Conservation (phyloP, 257 asterid genomes). For the Ballota nigra region DNA sequence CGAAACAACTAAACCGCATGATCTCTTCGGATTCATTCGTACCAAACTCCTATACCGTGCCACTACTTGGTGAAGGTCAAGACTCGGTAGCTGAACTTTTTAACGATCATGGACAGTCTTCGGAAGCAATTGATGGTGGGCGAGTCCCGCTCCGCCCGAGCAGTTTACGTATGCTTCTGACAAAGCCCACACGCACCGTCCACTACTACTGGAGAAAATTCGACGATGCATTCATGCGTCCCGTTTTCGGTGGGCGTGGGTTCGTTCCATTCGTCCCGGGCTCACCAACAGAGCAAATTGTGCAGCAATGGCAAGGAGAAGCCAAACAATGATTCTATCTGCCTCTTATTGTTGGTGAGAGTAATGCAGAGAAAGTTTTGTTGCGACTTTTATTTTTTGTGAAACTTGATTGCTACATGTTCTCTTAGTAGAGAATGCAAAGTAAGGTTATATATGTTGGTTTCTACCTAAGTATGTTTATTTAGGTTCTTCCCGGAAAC, state of each 20-base stretch:
- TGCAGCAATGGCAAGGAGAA: conserved; percentile 32
- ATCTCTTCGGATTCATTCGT: conserved; percentile 66
- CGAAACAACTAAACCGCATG: conserved; percentile 46
- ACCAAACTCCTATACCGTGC: conserved; percentile 61
- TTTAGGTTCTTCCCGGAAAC: conserved; percentile 29
- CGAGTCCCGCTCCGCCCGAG: conserved; percentile 53
- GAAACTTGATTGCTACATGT: neutral
- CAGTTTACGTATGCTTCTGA: conserved; percentile 78
- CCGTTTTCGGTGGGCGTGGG: conserved; percentile 96
- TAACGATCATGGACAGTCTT: conserved; percentile 35
- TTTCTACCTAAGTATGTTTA: conserved; percentile 20
- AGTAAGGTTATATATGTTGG: conserved; percentile 4
- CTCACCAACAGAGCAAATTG: conserved; percentile 71
- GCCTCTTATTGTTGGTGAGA: neutral
- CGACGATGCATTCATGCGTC: conserved; percentile 91
- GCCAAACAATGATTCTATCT: conserved; percentile 18
- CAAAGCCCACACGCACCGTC: conserved; percentile 71
- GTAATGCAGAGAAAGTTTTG: conserved; percentile 23
- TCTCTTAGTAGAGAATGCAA: too few species aligned
- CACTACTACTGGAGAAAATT: conserved; percentile 95
- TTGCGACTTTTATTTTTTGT: conserved; percentile 13
- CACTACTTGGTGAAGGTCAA: conserved; percentile 60
- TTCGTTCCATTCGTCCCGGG: conserved; percentile 83
- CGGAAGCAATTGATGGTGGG: conserved; percentile 43
- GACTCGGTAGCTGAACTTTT: conserved; percentile 55